Evolutionary conservation across 202 grass and related monocot genomes (phyloP).

Genomic region (Zizania palustris): DNA sequence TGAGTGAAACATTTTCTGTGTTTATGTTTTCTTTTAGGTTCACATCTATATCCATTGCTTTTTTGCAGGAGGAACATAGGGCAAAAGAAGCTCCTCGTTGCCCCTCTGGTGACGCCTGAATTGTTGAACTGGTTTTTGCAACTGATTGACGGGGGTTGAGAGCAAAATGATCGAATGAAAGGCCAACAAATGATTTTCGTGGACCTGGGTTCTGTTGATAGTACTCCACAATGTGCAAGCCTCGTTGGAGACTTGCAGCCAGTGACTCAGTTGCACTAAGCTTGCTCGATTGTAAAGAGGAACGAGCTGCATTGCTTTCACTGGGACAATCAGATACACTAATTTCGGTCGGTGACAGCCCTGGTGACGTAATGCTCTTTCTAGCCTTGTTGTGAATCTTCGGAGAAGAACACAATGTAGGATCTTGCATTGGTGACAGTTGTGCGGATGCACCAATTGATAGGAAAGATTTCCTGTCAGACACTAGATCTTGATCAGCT

Average conservation of each 20-base stretch:
- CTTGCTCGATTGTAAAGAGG: constrained; percentile 86
- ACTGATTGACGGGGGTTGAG: constrained; percentile 56
- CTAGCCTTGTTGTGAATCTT: constrained; percentile 66
- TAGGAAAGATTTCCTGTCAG: constrained; percentile 52
- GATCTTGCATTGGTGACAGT: constrained; percentile 60
- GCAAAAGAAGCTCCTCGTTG: constrained; percentile 36
- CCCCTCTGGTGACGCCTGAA: constrained; percentile 35
- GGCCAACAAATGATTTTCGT: constrained; percentile 69
- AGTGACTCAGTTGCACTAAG: constrained; percentile 77
- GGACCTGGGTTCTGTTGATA: constrained; percentile 61
- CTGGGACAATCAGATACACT: constrained; percentile 47
- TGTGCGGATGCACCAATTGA: constrained; percentile 51
- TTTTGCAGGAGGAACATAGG: constrained; percentile 85
- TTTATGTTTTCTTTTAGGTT: constrained; percentile 38
- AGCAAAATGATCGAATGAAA: constrained; percentile 96
- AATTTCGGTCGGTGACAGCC: constrained; percentile 50
- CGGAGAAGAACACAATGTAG: constrained; percentile 85
- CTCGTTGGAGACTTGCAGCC: constrained; percentile 78
- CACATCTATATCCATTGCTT: constrained; percentile 54
- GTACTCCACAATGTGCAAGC: constrained; percentile 96
- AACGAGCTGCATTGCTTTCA: constrained; percentile 46
- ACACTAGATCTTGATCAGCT: constrained; percentile 36
- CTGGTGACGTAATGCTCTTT: constrained; percentile 65
- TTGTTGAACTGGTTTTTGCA: constrained; percentile 48
- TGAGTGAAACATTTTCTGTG: constrained; percentile 38